Conservation (phyloP, 306 rosid genomes). For the Carpinus fangiana region DNA sequence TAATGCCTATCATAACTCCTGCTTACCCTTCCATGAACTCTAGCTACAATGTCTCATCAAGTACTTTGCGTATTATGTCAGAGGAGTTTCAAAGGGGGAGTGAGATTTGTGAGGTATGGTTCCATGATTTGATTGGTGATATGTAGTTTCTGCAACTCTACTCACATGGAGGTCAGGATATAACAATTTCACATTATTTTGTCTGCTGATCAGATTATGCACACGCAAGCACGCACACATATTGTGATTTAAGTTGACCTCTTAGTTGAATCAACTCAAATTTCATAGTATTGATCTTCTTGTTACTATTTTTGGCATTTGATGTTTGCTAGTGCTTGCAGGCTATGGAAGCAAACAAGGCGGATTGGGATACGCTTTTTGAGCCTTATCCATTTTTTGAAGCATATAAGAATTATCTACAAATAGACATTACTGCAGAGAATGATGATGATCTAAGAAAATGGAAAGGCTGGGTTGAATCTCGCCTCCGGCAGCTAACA, state of each 20-base stretch:
- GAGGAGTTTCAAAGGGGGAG: conserved; percentile 93
- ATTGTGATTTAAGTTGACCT: background rate
- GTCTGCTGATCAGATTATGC: background rate
- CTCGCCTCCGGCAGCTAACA: conserved; percentile 93
- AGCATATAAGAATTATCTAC: conserved; percentile 82
- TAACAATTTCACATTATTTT: background rate
- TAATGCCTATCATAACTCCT: conserved; percentile 98
- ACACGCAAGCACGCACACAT: background rate
- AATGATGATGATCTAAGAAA: conserved; percentile 82
- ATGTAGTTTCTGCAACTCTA: conserved; percentile 13
- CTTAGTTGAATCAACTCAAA: background rate
- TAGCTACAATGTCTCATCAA: conserved; percentile 87
- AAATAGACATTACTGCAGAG: conserved; percentile 75
- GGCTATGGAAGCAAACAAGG: conserved; percentile 83
- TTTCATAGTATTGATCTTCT: background rate
- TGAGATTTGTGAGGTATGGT: conserved; percentile 85
- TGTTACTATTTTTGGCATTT: background rate
- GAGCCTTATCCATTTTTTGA: conserved; percentile 85
- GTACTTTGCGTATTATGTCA: conserved; percentile 86
- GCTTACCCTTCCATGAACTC: conserved; percentile 99
- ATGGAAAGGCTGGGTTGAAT: conserved; percentile 99
- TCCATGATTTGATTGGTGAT: conserved; percentile 11
- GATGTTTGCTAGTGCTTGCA: conserved; percentile 41
- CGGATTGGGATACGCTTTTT: conserved; percentile 92
- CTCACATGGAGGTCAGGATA: background rate